Evolutionary conservation across 2,329 filamentous ascomycete genomes (phyloP).

Genomic region (Chaetomiaceae sp.): DNA sequence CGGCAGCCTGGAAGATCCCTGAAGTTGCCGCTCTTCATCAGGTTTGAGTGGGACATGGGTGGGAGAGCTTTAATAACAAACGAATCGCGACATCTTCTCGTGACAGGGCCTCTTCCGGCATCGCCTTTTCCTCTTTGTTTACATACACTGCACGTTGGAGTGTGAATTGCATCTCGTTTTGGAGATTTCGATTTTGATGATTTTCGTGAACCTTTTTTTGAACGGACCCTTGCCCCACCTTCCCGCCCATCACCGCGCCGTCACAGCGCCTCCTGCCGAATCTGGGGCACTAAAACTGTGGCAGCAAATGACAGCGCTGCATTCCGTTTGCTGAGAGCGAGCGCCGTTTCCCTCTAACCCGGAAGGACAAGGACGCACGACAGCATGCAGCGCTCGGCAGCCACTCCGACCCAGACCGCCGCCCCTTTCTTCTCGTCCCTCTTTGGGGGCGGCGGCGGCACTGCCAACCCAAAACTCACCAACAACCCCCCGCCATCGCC

Average conservation of each 20-base stretch:
- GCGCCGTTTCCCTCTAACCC: background rate
- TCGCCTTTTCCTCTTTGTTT: no score
- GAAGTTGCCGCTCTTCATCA: background rate
- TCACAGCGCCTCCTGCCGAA: constrained; percentile 16
- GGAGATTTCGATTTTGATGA: no score
- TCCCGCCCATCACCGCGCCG: constrained; percentile 6
- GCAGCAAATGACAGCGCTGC: constrained; percentile 20
- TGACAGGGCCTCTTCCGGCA: no score
- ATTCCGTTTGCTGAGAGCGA: constrained; percentile 4
- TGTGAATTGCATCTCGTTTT: no score
- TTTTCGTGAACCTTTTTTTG: no score
- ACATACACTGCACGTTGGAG: no score
- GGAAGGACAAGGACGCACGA: constrained; percentile 12
- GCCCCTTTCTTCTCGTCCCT: constrained; percentile 28
- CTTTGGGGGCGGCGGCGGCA: constrained; percentile 23
- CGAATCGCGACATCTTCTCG: background rate
- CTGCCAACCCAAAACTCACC: constrained; percentile 18
- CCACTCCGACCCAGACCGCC: constrained; percentile 24
- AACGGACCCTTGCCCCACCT: background rate
- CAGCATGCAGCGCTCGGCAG: constrained; percentile 25
- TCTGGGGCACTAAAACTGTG: constrained; percentile 19
- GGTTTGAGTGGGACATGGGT: background rate
- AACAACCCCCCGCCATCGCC: constrained; percentile 4
- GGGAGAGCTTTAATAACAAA: background rate
- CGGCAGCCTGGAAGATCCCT: constrained; percentile 5